Base-by-base conservation (phyloP, 768 basidiomycete species). In the Pisolithus marmoratus region DNA sequence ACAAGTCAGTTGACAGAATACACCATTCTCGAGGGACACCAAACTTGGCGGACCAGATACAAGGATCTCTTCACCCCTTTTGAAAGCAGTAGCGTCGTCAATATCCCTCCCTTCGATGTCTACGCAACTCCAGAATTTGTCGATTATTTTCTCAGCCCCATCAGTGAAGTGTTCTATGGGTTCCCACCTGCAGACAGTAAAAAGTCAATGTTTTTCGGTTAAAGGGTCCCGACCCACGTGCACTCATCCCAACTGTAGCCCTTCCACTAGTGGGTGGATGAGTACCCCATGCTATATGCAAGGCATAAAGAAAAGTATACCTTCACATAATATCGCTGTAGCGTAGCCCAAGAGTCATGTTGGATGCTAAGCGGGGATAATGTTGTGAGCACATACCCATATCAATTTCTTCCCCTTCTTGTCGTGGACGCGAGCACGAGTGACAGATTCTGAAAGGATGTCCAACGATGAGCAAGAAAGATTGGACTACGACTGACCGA, bases 41-140 rank as follows among this genome's bases (percentile, higher is more conserved):
- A 54, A 70, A 85, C 84, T 75, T 46, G 84, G 84, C 43, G 84
- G 84, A 0, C 85, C 84, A 20, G 74, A 66, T 17, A 77, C 75
- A 26, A 76, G 55, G 47, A 87, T 70, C 38, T 74, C 72, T 53
- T 87, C 84, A 48, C 78, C 80, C 19, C 60, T 67, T 40, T 70
- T 69, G 70, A 87, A 88, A 17, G 69, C 63, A 20, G 63, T 64
- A 46, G 82, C 56, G 55, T 83, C 70, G 1, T 70, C 60, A 43
- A 71, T 65, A 54, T 86, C 82, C 52, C 84, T 74, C 29, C 64
- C 67, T 27, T 63, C 54, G 1, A 61, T 63, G 23, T 64, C 50
- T 31, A 70, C 53, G n/a, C 68, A 65, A 17, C 58, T 54, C 74
- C 74, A 75, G 46, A 75, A 75, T 2, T 54, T 26, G 15, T 66